Conservation (phyloP, 2,329 filamentous ascomycete genomes). For the Lasiodiplodia hormozganensis region DNA sequence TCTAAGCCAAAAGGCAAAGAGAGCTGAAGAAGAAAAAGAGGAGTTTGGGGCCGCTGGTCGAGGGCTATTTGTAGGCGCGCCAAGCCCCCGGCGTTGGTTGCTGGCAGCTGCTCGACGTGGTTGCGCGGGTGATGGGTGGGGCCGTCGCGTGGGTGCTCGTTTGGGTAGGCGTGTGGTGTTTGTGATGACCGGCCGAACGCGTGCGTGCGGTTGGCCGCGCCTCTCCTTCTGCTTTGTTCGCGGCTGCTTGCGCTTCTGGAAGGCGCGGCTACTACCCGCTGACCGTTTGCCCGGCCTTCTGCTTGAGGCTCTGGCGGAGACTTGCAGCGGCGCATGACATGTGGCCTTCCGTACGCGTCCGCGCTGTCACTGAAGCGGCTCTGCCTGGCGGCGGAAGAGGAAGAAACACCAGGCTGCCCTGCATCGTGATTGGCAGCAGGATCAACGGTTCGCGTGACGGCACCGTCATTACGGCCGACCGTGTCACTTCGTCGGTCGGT, state of each 20-base stretch:
- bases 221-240: too few relatives aligned
- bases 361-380: background rate
- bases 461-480: too few relatives aligned
- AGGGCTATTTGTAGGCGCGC: background rate
- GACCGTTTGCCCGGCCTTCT: background rate
- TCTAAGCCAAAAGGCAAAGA: slow-evolving; percentile 20
- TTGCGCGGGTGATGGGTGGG: background rate
- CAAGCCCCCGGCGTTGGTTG: background rate
- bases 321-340: background rate
- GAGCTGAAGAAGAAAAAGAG: slow-evolving; percentile 12
- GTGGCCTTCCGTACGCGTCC: background rate
- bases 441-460: too few relatives aligned
- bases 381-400: background rate
- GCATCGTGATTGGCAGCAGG: too few relatives aligned
- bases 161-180: too few relatives aligned
- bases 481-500: too few relatives aligned
- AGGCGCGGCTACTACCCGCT: too few relatives aligned
- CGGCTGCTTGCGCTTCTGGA: background rate
- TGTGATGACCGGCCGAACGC: too few relatives aligned
- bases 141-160: too few relatives aligned
- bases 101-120: background rate
- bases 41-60: background rate
- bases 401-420: background rate
- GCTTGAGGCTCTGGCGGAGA: background rate
- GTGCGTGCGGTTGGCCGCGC: too few relatives aligned